A percentile compares a stretch with the other conserved stretches of the same genome.
Evolutionary conservation across 75 land plant genomes (phyloP).

Genomic region (Cryptomeria japonica): DNA sequence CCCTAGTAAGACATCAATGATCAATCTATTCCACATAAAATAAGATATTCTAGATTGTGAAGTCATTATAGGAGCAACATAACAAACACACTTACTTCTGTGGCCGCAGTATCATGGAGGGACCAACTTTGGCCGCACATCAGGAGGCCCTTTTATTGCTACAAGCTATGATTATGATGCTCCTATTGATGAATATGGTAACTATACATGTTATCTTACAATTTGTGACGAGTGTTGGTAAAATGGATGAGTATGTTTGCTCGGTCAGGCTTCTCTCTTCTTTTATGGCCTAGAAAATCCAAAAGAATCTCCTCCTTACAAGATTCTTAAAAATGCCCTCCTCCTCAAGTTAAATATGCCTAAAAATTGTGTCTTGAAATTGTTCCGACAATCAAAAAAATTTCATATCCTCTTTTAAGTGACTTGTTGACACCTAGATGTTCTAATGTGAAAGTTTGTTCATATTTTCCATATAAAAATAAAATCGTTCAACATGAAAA

Average conservation of each 20-base stretch:
- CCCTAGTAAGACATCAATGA: background rate
- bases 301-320: too few species aligned
- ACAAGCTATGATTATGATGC: slow-evolving; percentile 88
- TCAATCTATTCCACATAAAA: background rate
- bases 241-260: background rate
- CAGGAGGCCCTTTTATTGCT: slow-evolving; percentile 80
- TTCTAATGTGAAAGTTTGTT: background rate
- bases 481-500: background rate
- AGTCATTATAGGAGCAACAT: background rate
- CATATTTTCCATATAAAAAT: background rate
- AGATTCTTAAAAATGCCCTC: too few species aligned
- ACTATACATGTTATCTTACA: background rate
- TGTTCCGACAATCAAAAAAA: too few species aligned
- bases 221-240: background rate
- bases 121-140: slow-evolving; percentile 74
- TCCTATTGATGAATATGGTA: slow-evolving; percentile 91
- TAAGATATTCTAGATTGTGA: background rate
- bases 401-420: too few species aligned
- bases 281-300: too few species aligned
- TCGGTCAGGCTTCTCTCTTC: too few species aligned
- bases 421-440: background rate
- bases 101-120: slow-evolving; percentile 59
- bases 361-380: too few species aligned
- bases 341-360: too few species aligned
- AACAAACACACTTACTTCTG: background rate